These are phyloP conservation scores for Yamadazyma phyllophila DNA, from an alignment of 805 yeast genomes.

Conservation along the genomic window DNA sequence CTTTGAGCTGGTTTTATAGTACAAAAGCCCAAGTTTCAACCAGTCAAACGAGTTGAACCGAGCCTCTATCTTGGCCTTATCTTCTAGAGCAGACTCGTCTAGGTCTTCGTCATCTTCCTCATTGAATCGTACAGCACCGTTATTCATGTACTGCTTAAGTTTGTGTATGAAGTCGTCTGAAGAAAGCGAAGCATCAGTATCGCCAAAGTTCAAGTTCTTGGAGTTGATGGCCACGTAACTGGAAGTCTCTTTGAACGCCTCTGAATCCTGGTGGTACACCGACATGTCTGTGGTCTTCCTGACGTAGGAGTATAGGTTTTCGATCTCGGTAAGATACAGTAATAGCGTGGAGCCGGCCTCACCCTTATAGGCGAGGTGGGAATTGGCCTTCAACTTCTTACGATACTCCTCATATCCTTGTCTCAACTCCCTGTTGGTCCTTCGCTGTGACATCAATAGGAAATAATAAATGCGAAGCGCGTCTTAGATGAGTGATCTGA, in stretches of 20 bases:
- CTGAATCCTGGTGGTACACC: conserved; percentile 51
- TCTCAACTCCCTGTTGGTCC: background rate
- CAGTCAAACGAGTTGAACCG: conserved; percentile 53
- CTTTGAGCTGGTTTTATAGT: conserved; percentile 43
- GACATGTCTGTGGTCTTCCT: conserved; percentile 1
- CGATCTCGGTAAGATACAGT: conserved; percentile 14
- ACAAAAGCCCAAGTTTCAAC: conserved; percentile 56
- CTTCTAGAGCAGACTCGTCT: conserved; percentile 3
- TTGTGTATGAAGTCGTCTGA: conserved; percentile 45
- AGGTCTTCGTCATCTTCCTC: conserved; percentile 11
- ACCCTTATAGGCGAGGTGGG: conserved; percentile 13
- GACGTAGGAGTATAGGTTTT: conserved; percentile 4
- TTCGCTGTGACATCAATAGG: background rate
- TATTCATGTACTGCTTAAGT: conserved; percentile 27
- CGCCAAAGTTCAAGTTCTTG: conserved; percentile 57
- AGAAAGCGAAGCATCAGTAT: conserved; percentile 49
- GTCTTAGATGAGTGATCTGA: too few species aligned
- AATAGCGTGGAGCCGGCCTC: conserved; percentile 10
- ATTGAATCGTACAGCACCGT: background rate
- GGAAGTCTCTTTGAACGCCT: conserved; percentile 57
- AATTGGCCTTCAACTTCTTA: conserved; percentile 8
- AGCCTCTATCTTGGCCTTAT: conserved; percentile 11
- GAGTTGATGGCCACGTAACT: conserved; percentile 64
- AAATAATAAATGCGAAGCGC: background rate
- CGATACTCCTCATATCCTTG: conserved; percentile 9